These are phyloP conservation scores for Sorghum bicolor DNA, from an alignment of 176 grass and related monocot genomes.

Conservation along the genomic window DNA sequence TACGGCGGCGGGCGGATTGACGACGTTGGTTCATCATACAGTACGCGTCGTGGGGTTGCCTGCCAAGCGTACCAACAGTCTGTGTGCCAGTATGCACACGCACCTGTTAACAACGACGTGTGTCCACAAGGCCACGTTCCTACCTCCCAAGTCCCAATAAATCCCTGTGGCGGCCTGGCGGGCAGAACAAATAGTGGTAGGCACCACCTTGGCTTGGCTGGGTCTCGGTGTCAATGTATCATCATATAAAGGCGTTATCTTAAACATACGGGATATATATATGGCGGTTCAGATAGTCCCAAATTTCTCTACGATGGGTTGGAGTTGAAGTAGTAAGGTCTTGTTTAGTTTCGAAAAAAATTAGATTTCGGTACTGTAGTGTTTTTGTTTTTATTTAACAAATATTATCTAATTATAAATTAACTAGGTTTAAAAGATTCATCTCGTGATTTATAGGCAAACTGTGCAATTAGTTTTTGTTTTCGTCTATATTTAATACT, in stretches of 20 bases:
- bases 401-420: too few relatives aligned
- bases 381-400: too few relatives aligned
- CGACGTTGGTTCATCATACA: too few relatives aligned
- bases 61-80: slow-evolving; percentile 27
- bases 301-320: not conserved
- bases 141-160: not conserved
- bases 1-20: slow-evolving; percentile 9
- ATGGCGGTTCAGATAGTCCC: not conserved
- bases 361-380: too few relatives aligned
- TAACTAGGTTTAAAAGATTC: too few relatives aligned
- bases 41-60: slow-evolving; percentile 13
- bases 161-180: not conserved
- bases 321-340: too few relatives aligned
- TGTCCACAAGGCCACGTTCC: not conserved
- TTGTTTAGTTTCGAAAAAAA: too few relatives aligned
- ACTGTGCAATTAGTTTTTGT: too few relatives aligned
- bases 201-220: not conserved
- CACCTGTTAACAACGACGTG: slow-evolving; percentile 23
- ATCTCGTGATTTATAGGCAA: too few relatives aligned
- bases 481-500: too few relatives aligned
- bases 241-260: not conserved
- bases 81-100: not conserved
- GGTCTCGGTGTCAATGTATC: too few relatives aligned
- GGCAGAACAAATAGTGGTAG: not conserved
- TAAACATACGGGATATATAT: too few relatives aligned